phyloP scores from a whole-genome alignment of 106 monocot species.

The Phalaenopsis aphrodite region DNA sequence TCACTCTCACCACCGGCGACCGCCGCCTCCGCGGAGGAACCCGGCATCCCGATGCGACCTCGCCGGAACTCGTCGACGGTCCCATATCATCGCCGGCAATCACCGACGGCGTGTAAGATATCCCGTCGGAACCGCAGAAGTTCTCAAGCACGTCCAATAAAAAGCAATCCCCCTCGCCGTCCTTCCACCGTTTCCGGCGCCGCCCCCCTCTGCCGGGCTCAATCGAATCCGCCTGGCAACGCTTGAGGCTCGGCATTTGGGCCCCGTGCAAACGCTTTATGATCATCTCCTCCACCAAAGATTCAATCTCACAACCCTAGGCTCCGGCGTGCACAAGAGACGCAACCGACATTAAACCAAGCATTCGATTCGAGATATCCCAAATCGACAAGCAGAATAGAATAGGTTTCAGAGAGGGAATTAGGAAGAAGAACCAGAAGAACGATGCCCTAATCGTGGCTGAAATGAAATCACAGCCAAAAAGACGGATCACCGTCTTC shows the following conservation, averaged over 20 bases:
- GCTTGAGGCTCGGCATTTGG: constrained; percentile 43
- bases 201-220: constrained; percentile 8
- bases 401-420: neutral
- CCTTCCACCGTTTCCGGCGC: constrained; percentile 27
- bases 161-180: constrained; percentile 14
- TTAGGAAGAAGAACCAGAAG: neutral
- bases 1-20: constrained; percentile 27
- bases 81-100: constrained; percentile 10
- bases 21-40: constrained; percentile 38
- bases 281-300: constrained; percentile 24
- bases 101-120: constrained; percentile 15
- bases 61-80: constrained; percentile 14
- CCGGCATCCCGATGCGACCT: constrained; percentile 18
- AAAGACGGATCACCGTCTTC: neutral
- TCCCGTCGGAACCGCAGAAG: constrained; percentile 7
- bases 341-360: neutral
- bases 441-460: constrained; percentile 7
- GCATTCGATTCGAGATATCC: neutral
- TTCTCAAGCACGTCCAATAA: constrained; percentile 39
- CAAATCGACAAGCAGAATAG: neutral
- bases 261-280: constrained; percentile 39
- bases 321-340: neutral
- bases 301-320: constrained; percentile 12
- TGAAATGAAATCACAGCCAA: neutral
- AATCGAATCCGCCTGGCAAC: constrained; percentile 17